Evolutionary conservation across 2,329 filamentous ascomycete species (phyloP).

Genomic region (Aspergillus costaricaensis): DNA sequence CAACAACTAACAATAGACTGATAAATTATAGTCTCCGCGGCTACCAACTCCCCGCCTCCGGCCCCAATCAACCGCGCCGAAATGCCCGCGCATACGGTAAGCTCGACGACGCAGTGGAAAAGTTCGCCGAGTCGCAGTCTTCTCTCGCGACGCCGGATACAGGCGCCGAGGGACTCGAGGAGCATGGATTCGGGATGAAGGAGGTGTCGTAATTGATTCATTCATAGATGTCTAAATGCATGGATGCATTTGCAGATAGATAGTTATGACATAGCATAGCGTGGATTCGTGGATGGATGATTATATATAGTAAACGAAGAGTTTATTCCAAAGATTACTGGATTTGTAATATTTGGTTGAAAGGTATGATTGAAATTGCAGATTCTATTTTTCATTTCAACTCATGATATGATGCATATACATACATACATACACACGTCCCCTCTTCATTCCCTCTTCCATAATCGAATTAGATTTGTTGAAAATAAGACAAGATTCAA

Average conservation of each 20-base stretch:
- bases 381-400: neutral
- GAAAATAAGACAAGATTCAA: no score
- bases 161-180: conserved; percentile 54
- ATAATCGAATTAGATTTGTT: no score
- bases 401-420: no score
- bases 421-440: no score
- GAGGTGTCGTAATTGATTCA: conserved; percentile 4
- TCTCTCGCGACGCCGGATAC: conserved; percentile 55
- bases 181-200: conserved; percentile 59
- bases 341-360: no score
- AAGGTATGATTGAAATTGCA: no score
- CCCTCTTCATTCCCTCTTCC: no score
- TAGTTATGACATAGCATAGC: neutral
- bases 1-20: conserved; percentile 8
- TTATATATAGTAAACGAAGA: no score
- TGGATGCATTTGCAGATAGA: neutral
- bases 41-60: conserved; percentile 76
- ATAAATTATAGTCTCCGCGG: conserved; percentile 64
- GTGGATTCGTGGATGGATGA: no score
- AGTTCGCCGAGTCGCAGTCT: conserved; percentile 52
- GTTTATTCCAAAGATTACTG: no score
- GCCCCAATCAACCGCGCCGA: conserved; percentile 62
- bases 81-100: conserved; percentile 69
- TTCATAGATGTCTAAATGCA: neutral
- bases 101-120: conserved; percentile 53